A percentile compares a stretch with the other conserved stretches of the same genome.
These are phyloP conservation scores for Pseudocercospora macadamiae DNA, from an alignment of 2,329 filamentous ascomycete genomes.

Conservation along the genomic window DNA sequence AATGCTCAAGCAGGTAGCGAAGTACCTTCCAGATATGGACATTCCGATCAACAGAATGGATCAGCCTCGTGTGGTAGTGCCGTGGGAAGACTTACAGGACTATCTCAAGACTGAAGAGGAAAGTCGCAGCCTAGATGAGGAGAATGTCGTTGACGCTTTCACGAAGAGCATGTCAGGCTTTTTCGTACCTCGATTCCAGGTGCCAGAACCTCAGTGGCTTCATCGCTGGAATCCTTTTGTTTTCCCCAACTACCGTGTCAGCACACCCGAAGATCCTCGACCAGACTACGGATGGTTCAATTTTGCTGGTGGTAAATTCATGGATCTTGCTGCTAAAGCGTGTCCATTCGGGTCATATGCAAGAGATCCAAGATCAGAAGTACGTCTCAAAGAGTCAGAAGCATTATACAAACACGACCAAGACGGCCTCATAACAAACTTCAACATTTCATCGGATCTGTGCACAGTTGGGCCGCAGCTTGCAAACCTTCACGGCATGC, in stretches of 20 bases:
- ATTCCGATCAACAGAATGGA: slow-evolving; percentile 47
- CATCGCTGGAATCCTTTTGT: slow-evolving; percentile 16
- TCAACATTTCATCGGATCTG: slow-evolving; percentile 52
- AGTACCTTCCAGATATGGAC: slow-evolving; percentile 37
- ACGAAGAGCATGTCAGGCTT: slow-evolving; percentile 48
- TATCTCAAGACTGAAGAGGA: slow-evolving; percentile 49
- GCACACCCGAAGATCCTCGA: slow-evolving; percentile 31
- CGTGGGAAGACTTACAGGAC: slow-evolving; percentile 37
- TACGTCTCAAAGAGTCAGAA: slow-evolving; percentile 38
- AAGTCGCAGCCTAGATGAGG: slow-evolving; percentile 36
- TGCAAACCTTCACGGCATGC: slow-evolving; percentile 65
- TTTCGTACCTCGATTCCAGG: slow-evolving; percentile 6
- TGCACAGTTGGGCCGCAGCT: slow-evolving; percentile 64
- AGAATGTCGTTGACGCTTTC: slow-evolving; percentile 47
- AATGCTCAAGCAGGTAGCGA: slow-evolving; percentile 39
- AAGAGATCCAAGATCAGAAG: slow-evolving; percentile 2
- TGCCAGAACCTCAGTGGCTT: slow-evolving; percentile 15
- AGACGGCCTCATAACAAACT: slow-evolving; percentile 45
- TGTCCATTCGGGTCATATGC: slow-evolving; percentile 33
- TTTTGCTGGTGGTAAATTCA: slow-evolving; percentile 50
- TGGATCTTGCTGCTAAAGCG: slow-evolving; percentile 35
- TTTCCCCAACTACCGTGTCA: slow-evolving; percentile 43
- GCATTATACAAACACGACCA: slow-evolving; percentile 48
- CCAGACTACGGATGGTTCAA: slow-evolving; percentile 54
- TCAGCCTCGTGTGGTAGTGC: slow-evolving; percentile 47